Evolutionary conservation across 345 rosid species (phyloP).

Genomic region (Pseudoturritis turrita): DNA sequence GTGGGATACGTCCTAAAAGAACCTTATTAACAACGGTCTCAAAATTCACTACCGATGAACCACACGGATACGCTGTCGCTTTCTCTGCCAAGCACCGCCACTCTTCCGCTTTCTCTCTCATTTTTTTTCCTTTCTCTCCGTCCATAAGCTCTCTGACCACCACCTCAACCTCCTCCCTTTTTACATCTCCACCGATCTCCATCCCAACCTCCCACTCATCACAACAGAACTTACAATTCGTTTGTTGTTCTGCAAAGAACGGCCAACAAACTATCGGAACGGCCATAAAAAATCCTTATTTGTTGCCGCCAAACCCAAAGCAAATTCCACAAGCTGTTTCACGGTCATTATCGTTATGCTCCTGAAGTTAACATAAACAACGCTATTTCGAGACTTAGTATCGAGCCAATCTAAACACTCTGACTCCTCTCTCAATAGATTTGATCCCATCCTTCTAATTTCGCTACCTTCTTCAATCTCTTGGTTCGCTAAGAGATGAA

Average conservation of each 20-base stretch:
- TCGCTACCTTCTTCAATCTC: neutral
- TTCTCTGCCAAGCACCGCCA: no score
- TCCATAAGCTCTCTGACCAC: slow-evolving; percentile 48
- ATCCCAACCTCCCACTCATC: slow-evolving; percentile 50
- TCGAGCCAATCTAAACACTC: slow-evolving; percentile 28
- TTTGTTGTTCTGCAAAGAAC: slow-evolving; percentile 54
- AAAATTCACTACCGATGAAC: slow-evolving; percentile 35
- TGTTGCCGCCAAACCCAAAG: slow-evolving; percentile 56
- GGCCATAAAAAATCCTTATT: slow-evolving; percentile 45
- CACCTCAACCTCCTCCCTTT: slow-evolving; percentile 41
- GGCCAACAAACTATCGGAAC: slow-evolving; percentile 56
- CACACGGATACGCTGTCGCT: slow-evolving; percentile 5
- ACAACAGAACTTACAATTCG: slow-evolving; percentile 42
- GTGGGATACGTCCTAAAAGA: slow-evolving; percentile 15
- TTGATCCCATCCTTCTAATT: neutral
- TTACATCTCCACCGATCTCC: slow-evolving; percentile 48
- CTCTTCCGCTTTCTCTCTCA: slow-evolving; percentile 37
- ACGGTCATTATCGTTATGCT: slow-evolving; percentile 12
- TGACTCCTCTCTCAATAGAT: slow-evolving; percentile 29
- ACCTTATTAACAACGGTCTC: slow-evolving; percentile 26
- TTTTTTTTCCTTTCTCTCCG: slow-evolving; percentile 41
- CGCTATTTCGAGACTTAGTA: slow-evolving; percentile 13
- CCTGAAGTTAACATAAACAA: slow-evolving; percentile 24
- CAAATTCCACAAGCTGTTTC: slow-evolving; percentile 17
- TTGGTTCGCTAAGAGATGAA: neutral